Evolutionary conservation across 1,139 yeast genomes (phyloP), one percentile per base, ranked within the genome.

Genomic region (Lipomyces yarrowii): DNA sequence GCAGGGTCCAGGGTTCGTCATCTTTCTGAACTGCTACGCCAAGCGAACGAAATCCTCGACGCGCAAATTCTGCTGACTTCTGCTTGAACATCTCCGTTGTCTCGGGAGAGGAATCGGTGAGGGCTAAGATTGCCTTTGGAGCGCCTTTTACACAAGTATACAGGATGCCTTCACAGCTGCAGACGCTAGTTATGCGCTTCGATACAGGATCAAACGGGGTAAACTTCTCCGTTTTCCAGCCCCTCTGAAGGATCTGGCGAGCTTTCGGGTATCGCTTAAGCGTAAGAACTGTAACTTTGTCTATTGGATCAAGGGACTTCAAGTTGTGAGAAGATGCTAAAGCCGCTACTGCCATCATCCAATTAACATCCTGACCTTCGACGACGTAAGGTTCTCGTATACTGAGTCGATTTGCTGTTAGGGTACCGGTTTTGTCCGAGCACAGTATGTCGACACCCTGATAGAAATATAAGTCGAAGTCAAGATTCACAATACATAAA

Each of bases 341-440:
- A 87, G 97, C 90, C 78, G 97, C 97, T 79, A 97, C 91, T 83
- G 92, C 87, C 97, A 92, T 91, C 80, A 92, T 86, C 79, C 92
- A 97, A 76, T 92, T 97, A 71, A 96, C 88, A 80, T 92, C 96
- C 76, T 93, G 98, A 85, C 98, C 98, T 79, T 90, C 97, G 77
- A 94, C 98, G 80, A 98, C 92, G 90, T 92, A 93, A 78, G 98
- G 98, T 82, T 93, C 98, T 83, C 91, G 96, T 78, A 93, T 86
- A 69, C 98, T 91, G 79, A 91, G 77, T 86, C 92, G 92, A 89
- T 93, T 93, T 86, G 92, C 92, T 84, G 98, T 93, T 82, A 93
- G 87, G 75, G 98, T 93, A 88, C 98, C 98, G 79, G 98, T 93
- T 86, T 93, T 93, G 83, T 93, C 98, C 74, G 98, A 93, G 87